Evolutionary conservation across 805 yeast genomes (phyloP), one percentile per base, ranked within the genome.

Genomic region (Yamadazyma endophytica): DNA sequence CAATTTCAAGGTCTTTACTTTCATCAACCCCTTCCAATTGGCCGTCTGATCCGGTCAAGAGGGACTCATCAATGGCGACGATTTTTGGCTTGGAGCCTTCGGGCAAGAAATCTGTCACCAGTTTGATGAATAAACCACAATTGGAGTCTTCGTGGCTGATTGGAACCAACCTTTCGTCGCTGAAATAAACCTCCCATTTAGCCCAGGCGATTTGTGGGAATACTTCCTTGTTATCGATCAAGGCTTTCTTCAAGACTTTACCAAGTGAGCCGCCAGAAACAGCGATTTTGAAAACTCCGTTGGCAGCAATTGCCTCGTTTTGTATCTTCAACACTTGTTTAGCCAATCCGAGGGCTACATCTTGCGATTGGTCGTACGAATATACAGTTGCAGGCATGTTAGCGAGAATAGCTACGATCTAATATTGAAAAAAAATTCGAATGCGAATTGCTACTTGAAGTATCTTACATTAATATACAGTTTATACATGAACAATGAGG

Each of bases 231-330:
- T 84, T 73, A 40, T 74, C 76, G 33, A 87, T 71, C 40, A 88
- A 68, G 3, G 87, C 90, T 27, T 68, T 64, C 37, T 73, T 70
- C 50, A 81, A 67, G 2, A 79, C 86, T 45, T 82, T 79, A 17
- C 89, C 86, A 46, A 88, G 69, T 7, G 96, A 85, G 2, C 97
- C 97, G 24, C 97, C 97, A 36, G 92, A 81, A 28, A 89, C 72
- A 9, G 96, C 96, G 38, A 89, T 68, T 43, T 73, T 75, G 61
- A 89, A 89, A 16, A 56, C 48, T 8, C 51, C 50, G 12, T 54
- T 47, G 4, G 52, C 53, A 25, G 63, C 58, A 33, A 88, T 64
- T 3, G 79, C 82, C 25, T 64, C 58, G 43, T 82, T 66, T 58
- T 88, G 96, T 32, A 70, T 54, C 30, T 68, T 57, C 17, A 87